Conservation (phyloP, 2,329 filamentous ascomycete genomes). For the Penicillium verrucosum region DNA sequence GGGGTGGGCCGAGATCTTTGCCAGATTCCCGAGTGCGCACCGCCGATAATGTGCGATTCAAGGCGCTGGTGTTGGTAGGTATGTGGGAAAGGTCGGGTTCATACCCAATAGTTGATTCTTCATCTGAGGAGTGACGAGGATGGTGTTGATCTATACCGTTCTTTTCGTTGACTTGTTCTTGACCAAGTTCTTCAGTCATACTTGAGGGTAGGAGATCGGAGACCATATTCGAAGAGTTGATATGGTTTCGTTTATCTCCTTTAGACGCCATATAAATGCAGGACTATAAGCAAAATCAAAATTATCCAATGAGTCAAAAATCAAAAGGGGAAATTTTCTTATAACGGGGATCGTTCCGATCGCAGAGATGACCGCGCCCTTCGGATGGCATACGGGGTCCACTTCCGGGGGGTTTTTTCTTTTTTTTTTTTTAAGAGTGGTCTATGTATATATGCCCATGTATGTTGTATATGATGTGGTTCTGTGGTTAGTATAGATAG, state of each 20-base stretch:
- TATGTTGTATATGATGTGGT: neutral
- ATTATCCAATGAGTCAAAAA: neutral
- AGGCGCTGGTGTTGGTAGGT: conserved; percentile 27
- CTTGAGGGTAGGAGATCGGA: neutral
- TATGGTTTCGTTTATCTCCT: neutral
- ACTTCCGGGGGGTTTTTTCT: too few species aligned
- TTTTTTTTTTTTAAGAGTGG: too few species aligned
- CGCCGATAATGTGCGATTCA: conserved; percentile 33
- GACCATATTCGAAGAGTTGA: neutral
- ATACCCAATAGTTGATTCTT: conserved; percentile 1
- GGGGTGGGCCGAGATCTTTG: conserved; percentile 38
- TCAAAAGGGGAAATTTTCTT: neutral
- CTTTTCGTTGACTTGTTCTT: neutral
- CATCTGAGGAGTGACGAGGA: neutral
- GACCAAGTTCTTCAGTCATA: neutral
- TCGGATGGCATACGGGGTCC: neutral
- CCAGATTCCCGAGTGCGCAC: conserved; percentile 39
- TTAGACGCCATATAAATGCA: neutral
- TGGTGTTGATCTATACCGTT: neutral
- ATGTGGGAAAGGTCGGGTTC: conserved; percentile 17
- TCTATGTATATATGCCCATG: neutral
- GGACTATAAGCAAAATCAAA: too few species aligned
- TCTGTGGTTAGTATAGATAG: neutral
- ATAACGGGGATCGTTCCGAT: conserved; percentile 3
- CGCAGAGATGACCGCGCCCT: conserved; percentile 19